A percentile compares a stretch with the other conserved stretches of the same genome.
These are phyloP conservation scores for Calocybe gangraenosa DNA, from an alignment of 768 basidiomycete genomes.

Conservation along the genomic window DNA sequence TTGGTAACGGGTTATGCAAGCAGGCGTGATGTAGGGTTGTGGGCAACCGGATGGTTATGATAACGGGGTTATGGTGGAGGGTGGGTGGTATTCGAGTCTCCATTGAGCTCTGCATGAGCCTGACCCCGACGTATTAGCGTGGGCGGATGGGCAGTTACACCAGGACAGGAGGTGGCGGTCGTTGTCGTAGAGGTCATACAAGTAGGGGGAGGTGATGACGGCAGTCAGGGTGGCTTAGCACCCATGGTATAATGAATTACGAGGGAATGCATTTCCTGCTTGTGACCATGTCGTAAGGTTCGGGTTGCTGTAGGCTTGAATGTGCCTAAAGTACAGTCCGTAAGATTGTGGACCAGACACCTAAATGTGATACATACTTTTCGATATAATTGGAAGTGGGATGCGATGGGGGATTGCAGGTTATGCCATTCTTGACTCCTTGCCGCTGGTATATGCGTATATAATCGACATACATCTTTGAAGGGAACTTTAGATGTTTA, in stretches of 20 bases:
- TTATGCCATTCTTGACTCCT: conserved; percentile 62
- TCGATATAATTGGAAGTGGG: conserved; percentile 84
- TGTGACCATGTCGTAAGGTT: conserved; percentile 84
- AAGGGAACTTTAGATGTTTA: conserved; percentile 70
- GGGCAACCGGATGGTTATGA: neutral
- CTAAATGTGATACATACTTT: conserved; percentile 32
- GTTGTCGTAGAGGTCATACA: conserved; percentile 6
- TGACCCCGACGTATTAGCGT: neutral
- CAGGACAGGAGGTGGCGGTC: neutral
- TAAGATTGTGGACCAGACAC: neutral
- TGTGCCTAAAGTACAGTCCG: conserved; percentile 28
- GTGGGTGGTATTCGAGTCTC: neutral
- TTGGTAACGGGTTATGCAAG: conserved; percentile 15
- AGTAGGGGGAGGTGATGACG: neutral
- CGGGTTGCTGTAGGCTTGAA: conserved; percentile 64
- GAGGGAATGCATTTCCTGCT: conserved; percentile 73
- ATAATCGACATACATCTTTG: conserved; percentile 83
- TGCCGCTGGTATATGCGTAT: conserved; percentile 82
- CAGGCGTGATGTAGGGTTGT: conserved; percentile 13
- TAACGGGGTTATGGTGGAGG: neutral
- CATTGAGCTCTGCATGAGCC: too few relatives aligned
- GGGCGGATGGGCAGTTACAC: neutral
- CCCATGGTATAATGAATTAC: conserved; percentile 49
- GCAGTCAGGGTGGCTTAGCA: conserved; percentile 25
- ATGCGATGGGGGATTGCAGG: conserved; percentile 73